Base-by-base conservation (phyloP, 176 grass and related monocot species). In the Oryza glumipatula region DNA sequence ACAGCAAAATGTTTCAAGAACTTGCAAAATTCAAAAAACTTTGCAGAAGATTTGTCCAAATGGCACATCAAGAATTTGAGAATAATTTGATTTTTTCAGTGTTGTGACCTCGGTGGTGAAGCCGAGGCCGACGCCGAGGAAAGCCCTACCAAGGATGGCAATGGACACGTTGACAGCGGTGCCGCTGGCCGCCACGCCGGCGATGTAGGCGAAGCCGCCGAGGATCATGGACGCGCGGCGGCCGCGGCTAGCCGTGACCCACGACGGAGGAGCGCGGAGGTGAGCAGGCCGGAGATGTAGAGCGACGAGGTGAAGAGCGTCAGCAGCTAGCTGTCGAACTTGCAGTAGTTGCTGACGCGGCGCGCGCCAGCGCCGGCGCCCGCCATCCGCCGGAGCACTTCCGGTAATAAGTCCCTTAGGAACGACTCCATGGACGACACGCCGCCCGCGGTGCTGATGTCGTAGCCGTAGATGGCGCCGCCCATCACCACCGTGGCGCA, bases 401-500 rank as follows among this genome's bases (percentile, higher is more conserved):
- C 86, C 49, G 93, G 95, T 80, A 98, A 98, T 80, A 98, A 98
- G 60, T 90, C 88, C 36, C 22, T 30, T 38, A 98, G 65, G 85
- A 98, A 98, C 46, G 93, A 81, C 63, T 93, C 88, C 93, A 93
- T 98, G 47, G 82, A 88, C 48, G 93, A 95, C 91, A 98, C 95
- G 24, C 95, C 95, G 36, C 95, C 94, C 90, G 85, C 84, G 41
- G 41, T 44, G 7, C 41, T 9, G 41, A 44, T 8, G 41, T 44
- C 41, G 41, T 44, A 44, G 41, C 41, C 41, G 41, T 9, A 9
- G 41, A 44, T 44, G 41, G 41, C 41, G 41, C 8, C 41, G 41
- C 41, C 41, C 41, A 44, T 44, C 8, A 9, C 41, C 41, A 9
- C 41, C 41, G 41, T 44, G 41, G 9, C 41, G 8, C 41, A 44